phyloP scores from a whole-genome alignment of 2,329 filamentous ascomycete genomes.

The Botrytis porri region DNA sequence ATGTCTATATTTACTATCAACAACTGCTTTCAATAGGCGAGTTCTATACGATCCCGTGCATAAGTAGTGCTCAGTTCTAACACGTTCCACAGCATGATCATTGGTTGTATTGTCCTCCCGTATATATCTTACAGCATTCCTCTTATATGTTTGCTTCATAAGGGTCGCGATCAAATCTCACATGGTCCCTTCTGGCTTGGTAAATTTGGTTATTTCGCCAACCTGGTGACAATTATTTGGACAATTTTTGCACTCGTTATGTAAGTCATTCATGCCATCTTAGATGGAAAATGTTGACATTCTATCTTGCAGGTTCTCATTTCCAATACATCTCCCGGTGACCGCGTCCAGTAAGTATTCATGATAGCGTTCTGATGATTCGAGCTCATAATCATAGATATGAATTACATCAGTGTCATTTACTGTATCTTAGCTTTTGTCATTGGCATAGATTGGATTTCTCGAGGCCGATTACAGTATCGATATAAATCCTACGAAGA shows the following conservation, averaged over 20 bases:
- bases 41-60: neutral
- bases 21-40: constrained; percentile 19
- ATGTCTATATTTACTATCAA: constrained; percentile 11
- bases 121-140: constrained; percentile 17
- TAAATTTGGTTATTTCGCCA: constrained; percentile 56
- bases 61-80: neutral
- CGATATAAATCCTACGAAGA: neutral
- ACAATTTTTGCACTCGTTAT: constrained; percentile 57
- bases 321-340: constrained; percentile 15
- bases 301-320: constrained; percentile 12
- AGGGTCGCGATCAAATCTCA: constrained; percentile 54
- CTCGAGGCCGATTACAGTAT: constrained; percentile 12
- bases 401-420: constrained; percentile 20
- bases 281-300: neutral
- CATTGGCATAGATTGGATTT: constrained; percentile 10
- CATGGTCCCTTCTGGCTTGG: constrained; percentile 56
- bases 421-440: constrained; percentile 6
- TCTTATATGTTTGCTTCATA: constrained; percentile 38
- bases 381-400: neutral
- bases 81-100: constrained; percentile 9
- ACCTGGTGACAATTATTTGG: constrained; percentile 55
- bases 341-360: constrained; percentile 15
- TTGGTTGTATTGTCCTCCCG: constrained; percentile 18
- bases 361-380: neutral
- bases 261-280: constrained; percentile 35